Percentiles rank a stretch among this genome's conserved stretches.
Conservation (phyloP, 176 grass and related monocot species). For the Phragmites australis region DNA sequence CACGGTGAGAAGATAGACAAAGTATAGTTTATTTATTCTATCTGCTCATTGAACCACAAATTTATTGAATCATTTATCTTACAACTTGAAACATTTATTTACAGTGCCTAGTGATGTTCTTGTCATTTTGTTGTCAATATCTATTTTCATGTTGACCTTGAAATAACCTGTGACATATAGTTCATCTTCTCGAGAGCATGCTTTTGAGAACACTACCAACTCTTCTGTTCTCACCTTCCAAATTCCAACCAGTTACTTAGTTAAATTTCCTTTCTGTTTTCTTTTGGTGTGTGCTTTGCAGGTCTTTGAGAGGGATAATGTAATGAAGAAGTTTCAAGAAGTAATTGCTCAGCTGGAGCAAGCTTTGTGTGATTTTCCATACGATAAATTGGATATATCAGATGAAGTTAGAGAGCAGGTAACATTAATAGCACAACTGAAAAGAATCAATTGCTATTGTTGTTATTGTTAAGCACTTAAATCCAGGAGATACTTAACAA, state of each 20-base stretch:
- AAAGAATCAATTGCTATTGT: not conserved
- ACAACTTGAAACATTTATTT: constrained; percentile 13
- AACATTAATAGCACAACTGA: constrained; percentile 20
- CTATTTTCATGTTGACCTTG: not conserved
- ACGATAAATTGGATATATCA: constrained; percentile 70
- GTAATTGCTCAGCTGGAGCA: constrained; percentile 64
- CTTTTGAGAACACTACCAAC: constrained; percentile 7
- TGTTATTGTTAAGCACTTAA: constrained; percentile 18
- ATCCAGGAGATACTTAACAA: constrained; percentile 12
- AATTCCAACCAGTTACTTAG: not conserved
- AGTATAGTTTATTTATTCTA: constrained; percentile 11
- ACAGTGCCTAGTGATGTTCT: not conserved
- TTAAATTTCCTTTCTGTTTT: constrained; percentile 1
- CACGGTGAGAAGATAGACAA: not conserved
- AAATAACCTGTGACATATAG: not conserved
- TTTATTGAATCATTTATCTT: not conserved
- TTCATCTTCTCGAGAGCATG: constrained; percentile 18
- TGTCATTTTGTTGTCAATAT: constrained; percentile 11
- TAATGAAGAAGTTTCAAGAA: constrained; percentile 59
- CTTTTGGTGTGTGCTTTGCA: constrained; percentile 24
- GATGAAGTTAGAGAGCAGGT: constrained; percentile 95
- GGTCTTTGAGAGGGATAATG: constrained; percentile 64
- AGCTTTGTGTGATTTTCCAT: constrained; percentile 55
- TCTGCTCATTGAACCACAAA: constrained; percentile 3
- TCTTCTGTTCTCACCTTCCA: not conserved